Evolutionary conservation across 208 protist species (phyloP), one percentile per base, ranked within the genome.

Genomic region (Tetramitus jugosus): DNA sequence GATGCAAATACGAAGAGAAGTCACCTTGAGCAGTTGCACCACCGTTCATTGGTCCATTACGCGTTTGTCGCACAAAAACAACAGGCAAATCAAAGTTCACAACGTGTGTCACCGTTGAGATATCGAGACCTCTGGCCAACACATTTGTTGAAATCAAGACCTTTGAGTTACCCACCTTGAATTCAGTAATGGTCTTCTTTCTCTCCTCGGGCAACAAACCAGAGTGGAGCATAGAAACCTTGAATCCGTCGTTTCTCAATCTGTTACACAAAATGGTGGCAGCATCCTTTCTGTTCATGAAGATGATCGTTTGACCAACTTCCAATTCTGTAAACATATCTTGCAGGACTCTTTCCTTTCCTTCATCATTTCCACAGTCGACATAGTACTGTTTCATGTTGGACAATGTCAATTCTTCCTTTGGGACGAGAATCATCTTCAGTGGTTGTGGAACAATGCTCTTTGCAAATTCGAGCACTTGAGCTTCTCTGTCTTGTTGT

Each of bases 371-470:
- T 71, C 33, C 10, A 46, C 64, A 71, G 23, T 46, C 23, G 17
- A 71, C 39, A 17, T 13, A 8, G 35, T 35, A 71, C 49, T 71
- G 64, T 71, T 49, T 71, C 35, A 71, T 71, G 14, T 49, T 10
- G 7, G 20, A 26, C 1, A 71, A 46, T 20, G 64, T 49, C 2
- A 71, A n/a, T 13, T 71, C n/a, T 42, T 71, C 64, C n/a, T 46
- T 71, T 33, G 35, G 35, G 6, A 71, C 23, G 3, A 71, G 29
- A 31, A 99, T 90, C 90, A 99, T 99, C 80, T 92, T 91, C 46
- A 98, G 87, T 46, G 98, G 98, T 78, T 98, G 90, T 40, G 87
- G 88, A 96, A 99, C 99, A 88, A 99, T 99, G 82, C 96, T 93
- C 56, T 89, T 92, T 37, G 97, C 99, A 72, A 99, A 90, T 78